A percentile compares a stretch with the other conserved stretches of the same genome.
These are phyloP conservation scores for Sanguinoderma infundibulare DNA, from an alignment of 1,284 basidiomycete species.

Conservation along the genomic window DNA sequence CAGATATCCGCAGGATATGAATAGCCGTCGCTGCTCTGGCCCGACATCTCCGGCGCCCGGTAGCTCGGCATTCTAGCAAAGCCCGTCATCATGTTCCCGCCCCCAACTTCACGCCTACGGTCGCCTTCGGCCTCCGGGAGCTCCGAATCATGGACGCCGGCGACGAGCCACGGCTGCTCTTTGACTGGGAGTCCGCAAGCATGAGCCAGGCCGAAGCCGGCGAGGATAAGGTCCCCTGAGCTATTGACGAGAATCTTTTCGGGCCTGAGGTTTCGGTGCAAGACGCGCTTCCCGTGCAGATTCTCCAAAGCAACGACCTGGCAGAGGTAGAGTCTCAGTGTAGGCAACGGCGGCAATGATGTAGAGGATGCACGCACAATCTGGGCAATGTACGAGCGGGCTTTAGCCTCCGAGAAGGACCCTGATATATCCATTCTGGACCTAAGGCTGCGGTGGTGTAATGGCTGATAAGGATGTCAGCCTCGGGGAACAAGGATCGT, in stretches of 20 bases:
- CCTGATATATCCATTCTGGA: not conserved
- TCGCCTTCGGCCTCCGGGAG: not conserved
- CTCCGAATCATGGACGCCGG: conserved; percentile 20
- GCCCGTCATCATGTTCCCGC: not conserved
- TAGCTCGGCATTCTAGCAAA: conserved; percentile 47
- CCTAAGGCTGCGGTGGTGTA: not conserved
- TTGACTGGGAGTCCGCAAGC: conserved; percentile 53
- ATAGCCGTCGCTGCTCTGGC: conserved; percentile 37
- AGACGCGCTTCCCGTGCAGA: conserved; percentile 50
- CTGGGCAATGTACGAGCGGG: conserved; percentile 25
- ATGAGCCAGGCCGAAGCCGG: conserved; percentile 68
- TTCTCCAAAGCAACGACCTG: conserved; percentile 13
- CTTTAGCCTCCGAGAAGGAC: not conserved
- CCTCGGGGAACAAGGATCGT: too few relatives aligned
- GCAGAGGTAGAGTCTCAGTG: conserved; percentile 50
- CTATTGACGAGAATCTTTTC: conserved; percentile 62
- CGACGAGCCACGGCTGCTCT: conserved; percentile 37
- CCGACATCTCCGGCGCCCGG: conserved; percentile 61
- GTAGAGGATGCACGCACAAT: conserved; percentile 20
- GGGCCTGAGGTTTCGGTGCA: conserved; percentile 45
- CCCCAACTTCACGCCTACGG: not conserved
- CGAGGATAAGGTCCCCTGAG: conserved; percentile 54
- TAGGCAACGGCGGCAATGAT: not conserved
- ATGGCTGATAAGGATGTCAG: not conserved
- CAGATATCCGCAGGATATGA: conserved; percentile 46